Conservation (phyloP, 2,329 filamentous ascomycete genomes). For the Monosporascus sp. region DNA sequence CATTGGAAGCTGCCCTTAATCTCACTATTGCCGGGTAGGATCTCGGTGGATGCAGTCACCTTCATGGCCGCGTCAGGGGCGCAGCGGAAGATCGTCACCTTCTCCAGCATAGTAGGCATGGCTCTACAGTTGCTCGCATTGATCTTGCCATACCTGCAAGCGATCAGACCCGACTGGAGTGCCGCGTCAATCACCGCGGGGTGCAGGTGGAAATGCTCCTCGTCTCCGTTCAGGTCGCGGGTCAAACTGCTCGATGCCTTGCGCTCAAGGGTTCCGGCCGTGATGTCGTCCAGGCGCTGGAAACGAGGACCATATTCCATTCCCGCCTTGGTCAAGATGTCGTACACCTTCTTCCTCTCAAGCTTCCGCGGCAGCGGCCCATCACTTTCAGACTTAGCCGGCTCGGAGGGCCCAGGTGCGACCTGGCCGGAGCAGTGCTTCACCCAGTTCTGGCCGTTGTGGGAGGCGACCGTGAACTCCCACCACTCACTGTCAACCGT, state of each 20-base stretch:
- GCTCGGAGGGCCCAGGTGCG: conserved; percentile 1
- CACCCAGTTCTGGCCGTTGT: conserved; percentile 19
- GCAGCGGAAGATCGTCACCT: conserved; percentile 5
- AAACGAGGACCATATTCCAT: conserved; percentile 20
- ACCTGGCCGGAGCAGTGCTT: conserved; percentile 23
- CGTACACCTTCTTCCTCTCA: conserved; percentile 9
- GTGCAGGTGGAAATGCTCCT: conserved; percentile 8
- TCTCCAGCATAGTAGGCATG: conserved; percentile 7
- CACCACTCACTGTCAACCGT: conserved; percentile 19
- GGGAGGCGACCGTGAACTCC: conserved; percentile 22
- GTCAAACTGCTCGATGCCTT: conserved; percentile 3
- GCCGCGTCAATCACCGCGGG: conserved; percentile 7
- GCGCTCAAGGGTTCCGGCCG: neutral
- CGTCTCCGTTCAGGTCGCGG: conserved; percentile 5
- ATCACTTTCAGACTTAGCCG: neutral
- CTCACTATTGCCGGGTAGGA: too few species aligned
- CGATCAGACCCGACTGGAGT: too few species aligned
- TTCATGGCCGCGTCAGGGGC: conserved; percentile 3
- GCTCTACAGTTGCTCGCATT: too few species aligned
- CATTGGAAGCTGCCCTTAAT: too few species aligned
- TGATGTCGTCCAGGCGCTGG: conserved; percentile 11
- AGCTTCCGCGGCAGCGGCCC: conserved; percentile 7
- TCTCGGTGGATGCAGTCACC: conserved; percentile 1
- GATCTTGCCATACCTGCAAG: conserved; percentile 6
- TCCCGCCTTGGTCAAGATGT: conserved; percentile 14